Evolutionary conservation across 768 basidiomycete genomes (phyloP).

Genomic region (Russula earlei): DNA sequence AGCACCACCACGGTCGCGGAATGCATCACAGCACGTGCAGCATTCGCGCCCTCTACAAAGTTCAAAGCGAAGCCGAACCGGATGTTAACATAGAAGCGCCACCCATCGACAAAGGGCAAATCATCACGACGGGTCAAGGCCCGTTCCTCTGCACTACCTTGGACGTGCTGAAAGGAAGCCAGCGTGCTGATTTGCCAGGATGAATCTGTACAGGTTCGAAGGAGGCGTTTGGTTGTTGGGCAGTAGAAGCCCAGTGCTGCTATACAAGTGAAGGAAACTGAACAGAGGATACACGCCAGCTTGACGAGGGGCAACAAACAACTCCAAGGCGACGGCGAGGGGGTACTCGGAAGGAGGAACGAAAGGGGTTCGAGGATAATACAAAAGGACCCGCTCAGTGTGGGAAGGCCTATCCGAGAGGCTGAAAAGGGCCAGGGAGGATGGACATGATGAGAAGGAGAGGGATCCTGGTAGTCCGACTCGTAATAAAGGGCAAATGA

Average conservation of each 20-base stretch:
- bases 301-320: too few relatives aligned
- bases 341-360: background rate
- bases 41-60: conserved; percentile 3
- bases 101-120: background rate
- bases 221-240: background rate
- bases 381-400: too few relatives aligned
- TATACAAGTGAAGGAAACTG: conserved; percentile 15
- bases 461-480: background rate
- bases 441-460: background rate
- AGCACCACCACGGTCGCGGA: background rate
- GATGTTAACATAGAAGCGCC: conserved; percentile 13
- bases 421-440: background rate
- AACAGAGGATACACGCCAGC: conserved; percentile 16
- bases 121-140: background rate
- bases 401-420: too few relatives aligned
- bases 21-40: background rate
- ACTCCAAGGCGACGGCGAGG: background rate
- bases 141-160: conserved; percentile 4
- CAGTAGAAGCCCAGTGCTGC: conserved; percentile 11
- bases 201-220: background rate
- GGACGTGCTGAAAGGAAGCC: conserved; percentile 4
- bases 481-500: conserved; percentile 9
- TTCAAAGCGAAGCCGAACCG: conserved; percentile 11
- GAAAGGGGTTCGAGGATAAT: background rate
- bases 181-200: background rate